These are phyloP conservation scores for Endogone sp. DNA, from an alignment of 192 early-diverging fungal species.

Conservation along the genomic window DNA sequence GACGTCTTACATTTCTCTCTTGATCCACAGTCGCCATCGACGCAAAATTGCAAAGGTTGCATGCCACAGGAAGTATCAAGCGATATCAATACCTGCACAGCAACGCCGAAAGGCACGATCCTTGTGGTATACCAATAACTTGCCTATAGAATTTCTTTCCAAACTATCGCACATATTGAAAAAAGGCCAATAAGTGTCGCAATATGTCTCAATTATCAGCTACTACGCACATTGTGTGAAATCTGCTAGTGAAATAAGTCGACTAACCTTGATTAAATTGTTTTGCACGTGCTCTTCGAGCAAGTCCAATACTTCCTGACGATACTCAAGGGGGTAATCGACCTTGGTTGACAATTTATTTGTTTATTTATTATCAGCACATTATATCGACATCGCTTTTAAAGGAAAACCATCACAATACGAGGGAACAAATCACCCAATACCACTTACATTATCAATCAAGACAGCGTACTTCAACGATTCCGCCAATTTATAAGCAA, in stretches of 20 bases:
- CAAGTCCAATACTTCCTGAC: conserved; percentile 36
- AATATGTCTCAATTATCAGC: no score
- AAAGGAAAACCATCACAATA: background rate
- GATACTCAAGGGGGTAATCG: conserved; percentile 47
- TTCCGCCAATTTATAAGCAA: conserved; percentile 12
- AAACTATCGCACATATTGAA: no score
- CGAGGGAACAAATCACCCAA: background rate
- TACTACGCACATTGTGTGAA: no score
- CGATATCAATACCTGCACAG: conserved; percentile 69
- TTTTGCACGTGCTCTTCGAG: conserved; percentile 61
- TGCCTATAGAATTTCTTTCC: conserved; percentile 63
- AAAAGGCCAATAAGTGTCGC: no score
- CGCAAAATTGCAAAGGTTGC: no score
- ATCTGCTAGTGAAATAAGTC: no score
- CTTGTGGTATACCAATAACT: conserved; percentile 84
- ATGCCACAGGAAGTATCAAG: no score
- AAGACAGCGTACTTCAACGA: conserved; percentile 6
- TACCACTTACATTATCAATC: conserved; percentile 12
- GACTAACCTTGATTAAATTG: conserved; percentile 56
- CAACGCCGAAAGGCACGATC: conserved; percentile 78
- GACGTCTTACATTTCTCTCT: no score
- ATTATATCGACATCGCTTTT: background rate
- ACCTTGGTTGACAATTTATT: no score
- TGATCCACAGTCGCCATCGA: no score
- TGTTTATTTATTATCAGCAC: no score